Percentiles rank a stretch among this genome's conserved stretches.
Evolutionary conservation across 352 stramenopile genomes (phyloP).

Genomic region (Pythium diclinum): DNA sequence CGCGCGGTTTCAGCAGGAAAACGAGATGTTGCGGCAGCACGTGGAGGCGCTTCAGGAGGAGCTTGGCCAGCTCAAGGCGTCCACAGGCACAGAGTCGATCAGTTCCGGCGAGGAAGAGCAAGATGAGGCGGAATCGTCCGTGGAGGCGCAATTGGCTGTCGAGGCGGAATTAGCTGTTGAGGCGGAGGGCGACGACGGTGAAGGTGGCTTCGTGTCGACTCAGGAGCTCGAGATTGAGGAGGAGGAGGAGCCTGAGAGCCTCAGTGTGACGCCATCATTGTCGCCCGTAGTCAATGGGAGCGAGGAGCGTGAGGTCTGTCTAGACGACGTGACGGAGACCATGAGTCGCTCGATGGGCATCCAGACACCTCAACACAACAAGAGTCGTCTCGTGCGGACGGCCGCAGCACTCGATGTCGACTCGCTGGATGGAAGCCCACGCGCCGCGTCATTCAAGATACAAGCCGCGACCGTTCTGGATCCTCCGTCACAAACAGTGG

Average conservation of each 20-base stretch:
- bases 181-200: background rate
- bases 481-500: background rate
- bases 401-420: background rate
- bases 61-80: constrained; percentile 16
- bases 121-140: background rate
- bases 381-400: background rate
- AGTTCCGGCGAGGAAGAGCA: background rate
- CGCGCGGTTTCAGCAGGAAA: constrained; percentile 44
- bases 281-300: background rate
- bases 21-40: constrained; percentile 31
- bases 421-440: background rate
- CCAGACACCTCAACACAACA: constrained; percentile 2
- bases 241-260: background rate
- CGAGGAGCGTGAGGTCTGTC: background rate
- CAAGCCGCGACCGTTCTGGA: background rate
- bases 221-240: background rate
- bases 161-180: background rate
- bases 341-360: constrained; percentile 23
- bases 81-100: background rate
- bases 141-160: background rate
- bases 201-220: background rate
- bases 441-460: background rate
- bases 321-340: constrained; percentile 17
- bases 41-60: constrained; percentile 31
- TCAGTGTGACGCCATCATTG: background rate